Conservation (phyloP, 345 rosid genomes). For the Turritis glabra region DNA sequence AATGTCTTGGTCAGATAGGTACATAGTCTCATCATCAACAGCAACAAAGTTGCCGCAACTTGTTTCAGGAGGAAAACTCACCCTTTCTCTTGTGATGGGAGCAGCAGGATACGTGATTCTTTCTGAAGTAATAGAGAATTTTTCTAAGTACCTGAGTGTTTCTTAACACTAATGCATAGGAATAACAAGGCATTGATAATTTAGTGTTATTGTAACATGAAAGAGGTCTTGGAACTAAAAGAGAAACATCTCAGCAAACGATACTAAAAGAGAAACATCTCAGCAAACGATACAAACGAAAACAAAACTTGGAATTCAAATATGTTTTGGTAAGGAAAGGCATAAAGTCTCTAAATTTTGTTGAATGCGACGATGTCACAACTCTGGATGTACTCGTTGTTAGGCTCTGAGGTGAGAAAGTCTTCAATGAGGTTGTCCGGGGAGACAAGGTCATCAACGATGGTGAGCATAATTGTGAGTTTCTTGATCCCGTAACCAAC, state of each 20-base stretch:
- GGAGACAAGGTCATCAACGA: slow-evolving; percentile 92
- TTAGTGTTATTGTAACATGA: slow-evolving; percentile 19
- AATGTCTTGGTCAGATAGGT: slow-evolving; percentile 94
- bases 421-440: slow-evolving; percentile 83
- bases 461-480: slow-evolving; percentile 81
- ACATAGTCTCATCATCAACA: slow-evolving; percentile 45
- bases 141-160: neutral
- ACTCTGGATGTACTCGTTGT: slow-evolving; percentile 79
- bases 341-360: slow-evolving; percentile 60
- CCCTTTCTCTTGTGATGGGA: slow-evolving; percentile 61
- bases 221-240: slow-evolving; percentile 24
- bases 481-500: slow-evolving; percentile 97
- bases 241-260: neutral
- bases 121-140: slow-evolving; percentile 49
- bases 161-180: neutral
- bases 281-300: slow-evolving; percentile 1
- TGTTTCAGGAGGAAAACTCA: slow-evolving; percentile 76
- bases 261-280: slow-evolving; percentile 15
- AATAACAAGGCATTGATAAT: neutral
- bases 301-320: slow-evolving; percentile 21
- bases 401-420: slow-evolving; percentile 67
- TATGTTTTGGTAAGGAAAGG: slow-evolving; percentile 13
- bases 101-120: slow-evolving; percentile 62
- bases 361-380: slow-evolving; percentile 96
- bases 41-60: slow-evolving; percentile 43